Base-by-base conservation (phyloP, 371 early-diverging fungal genomes). In the Spiromyces aspiralis region DNA sequence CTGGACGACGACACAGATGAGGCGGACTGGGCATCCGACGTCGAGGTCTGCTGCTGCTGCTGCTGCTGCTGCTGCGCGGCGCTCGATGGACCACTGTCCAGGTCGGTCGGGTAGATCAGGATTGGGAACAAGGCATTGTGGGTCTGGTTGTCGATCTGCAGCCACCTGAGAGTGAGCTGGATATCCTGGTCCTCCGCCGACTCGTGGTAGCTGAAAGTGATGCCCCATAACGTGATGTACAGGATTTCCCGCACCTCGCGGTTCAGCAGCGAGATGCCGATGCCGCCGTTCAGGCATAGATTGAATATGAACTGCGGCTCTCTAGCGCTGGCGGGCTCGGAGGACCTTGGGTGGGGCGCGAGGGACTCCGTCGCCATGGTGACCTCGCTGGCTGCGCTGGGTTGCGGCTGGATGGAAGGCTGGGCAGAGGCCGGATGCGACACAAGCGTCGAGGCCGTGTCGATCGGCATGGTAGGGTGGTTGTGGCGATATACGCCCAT, bases 121-220 rank as follows among this genome's bases (percentile, higher is more conserved):
- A 95, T 91, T 0, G 95, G 93, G 49, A 79, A 86, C 4, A 80
- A 56, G 0, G 83, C 75, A 26, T 83, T 89, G 52, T 81, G 83
- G 10, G 86, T 67, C 66, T 95, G 95, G 67, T 96, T 96, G 63
- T 96, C 96, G 47, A 95, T 77, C 75, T 87, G 94, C 6, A 95
- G 60, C 96, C 94, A 96, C 45, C 84, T 80, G 23, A 90, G 76
- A 25, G 73, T 60, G 67, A 88, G 75, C 27, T 75, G 77, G 23
- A 86, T 50, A 1, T 84, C 81, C 61, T 84, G 82, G 51, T 81
- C 80, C 48, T 79, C 70, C 6, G 76, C 75, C 0, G 86, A 81
- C 49, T 93, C 93, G 0, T 76, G 78, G 50, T 77, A 79, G 10
- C 71, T 75, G 41, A 93, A 61, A 55, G 76, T 76, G 12, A 94